Evolutionary conservation across 768 basidiomycete genomes (phyloP), one percentile per base, ranked within the genome.

Genomic region (Suillus subaureus): DNA sequence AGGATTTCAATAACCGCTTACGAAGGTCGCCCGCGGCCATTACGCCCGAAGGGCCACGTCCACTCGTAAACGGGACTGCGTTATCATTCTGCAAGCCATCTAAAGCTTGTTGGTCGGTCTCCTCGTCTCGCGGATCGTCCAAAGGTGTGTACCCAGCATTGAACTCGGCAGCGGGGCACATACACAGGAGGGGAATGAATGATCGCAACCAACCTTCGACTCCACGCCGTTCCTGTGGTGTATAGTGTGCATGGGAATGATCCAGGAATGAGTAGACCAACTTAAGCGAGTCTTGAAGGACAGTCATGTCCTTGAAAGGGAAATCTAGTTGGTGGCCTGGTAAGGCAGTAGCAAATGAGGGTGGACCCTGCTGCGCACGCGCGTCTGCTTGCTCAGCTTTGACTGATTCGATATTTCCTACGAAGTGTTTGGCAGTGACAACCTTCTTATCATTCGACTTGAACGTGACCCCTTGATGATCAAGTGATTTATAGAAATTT

Each of bases 401-500:
- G 68, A 88, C 79, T 61, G 77, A 70, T 75, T 96, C 94, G 70
- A 96, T 90, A 63, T 96, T 91, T 37, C 79, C 82, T 37, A 94
- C 88, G 72, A 97, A 93, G 68, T 89, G 80, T 74, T 94, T 96
- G 51, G 92, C 84, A 8, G 91, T 94, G 73, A 96, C 91, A 65
- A 84, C 86, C 79, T 94, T 94, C 86, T 98, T 98, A 83, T 99
- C 97, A 76, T 94, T 96, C 64, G 84, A 84, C 81, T 98, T 99
- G 88, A 97, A 97, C 66, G 85, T 88, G 76, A 93, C 92, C 21
- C 95, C 96, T 76, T 97, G 96, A 73, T 97, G 94, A 75, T 99
- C 97, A 60, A 99, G 88, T 37, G 92, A 91, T 79, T 97, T 98
- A 88, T 97, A 97, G 75, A 96, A 99, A 81, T 99, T 99, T 80